Percentiles rank a stretch among this genome's conserved stretches.
phyloP scores from a whole-genome alignment of 176 grass and related monocot species.

The Bromus sterilis region DNA sequence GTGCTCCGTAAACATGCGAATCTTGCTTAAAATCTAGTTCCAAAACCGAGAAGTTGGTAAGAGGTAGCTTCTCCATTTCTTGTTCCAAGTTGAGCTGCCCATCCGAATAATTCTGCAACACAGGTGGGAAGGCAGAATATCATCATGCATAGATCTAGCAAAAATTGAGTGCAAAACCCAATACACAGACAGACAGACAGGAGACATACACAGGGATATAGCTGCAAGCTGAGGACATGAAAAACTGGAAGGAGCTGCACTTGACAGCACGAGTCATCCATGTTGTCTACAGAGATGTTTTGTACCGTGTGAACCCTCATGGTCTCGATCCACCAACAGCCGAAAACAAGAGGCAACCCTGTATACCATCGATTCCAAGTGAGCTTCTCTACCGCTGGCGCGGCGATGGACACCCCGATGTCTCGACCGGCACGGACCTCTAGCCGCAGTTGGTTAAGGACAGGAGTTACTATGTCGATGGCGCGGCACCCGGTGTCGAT shows the following conservation, averaged over 20 bases:
- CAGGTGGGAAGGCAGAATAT: background rate
- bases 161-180: background rate
- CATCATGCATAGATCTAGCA: too few relatives aligned
- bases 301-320: background rate
- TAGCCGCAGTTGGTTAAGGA: background rate
- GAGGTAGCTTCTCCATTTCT: background rate
- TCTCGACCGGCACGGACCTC: background rate
- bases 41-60: background rate
- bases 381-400: background rate
- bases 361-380: background rate
- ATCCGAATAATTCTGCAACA: background rate
- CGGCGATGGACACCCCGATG: background rate
- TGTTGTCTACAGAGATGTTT: too few relatives aligned
- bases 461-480: background rate
- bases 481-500: fast-evolving
- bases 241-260: too few relatives aligned
- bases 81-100: background rate
- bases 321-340: background rate
- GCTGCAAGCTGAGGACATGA: background rate
- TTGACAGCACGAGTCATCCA: too few relatives aligned
- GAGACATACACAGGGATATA: background rate
- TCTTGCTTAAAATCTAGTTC: background rate
- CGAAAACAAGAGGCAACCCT: background rate
- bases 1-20: background rate
- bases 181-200: background rate